phyloP scores from a whole-genome alignment of 1,284 basidiomycete genomes.

The Pisolithus thermaeus region DNA sequence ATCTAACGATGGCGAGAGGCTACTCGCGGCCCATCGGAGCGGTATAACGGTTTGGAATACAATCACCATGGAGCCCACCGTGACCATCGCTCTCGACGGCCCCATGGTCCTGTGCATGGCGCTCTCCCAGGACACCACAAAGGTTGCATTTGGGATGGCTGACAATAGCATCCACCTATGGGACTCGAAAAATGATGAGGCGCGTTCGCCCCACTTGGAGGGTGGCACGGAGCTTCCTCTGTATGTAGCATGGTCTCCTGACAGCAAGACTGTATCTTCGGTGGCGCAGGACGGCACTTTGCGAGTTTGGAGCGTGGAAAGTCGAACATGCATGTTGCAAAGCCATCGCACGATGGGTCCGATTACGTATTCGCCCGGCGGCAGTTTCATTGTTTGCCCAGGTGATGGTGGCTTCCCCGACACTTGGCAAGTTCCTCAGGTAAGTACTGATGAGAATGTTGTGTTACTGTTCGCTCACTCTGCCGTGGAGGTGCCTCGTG shows the following conservation, averaged over 20 bases:
- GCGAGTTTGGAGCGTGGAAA: slow-evolving; percentile 3
- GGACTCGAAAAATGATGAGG: not conserved
- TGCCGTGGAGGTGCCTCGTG: no score
- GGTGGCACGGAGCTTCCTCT: not conserved
- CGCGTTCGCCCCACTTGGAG: not conserved
- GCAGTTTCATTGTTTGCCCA: not conserved
- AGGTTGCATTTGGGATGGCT: not conserved
- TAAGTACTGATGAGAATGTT: not conserved
- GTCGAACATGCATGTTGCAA: not conserved
- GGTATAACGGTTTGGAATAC: not conserved
- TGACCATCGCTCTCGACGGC: not conserved
- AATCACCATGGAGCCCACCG: not conserved
- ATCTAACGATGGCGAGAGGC: not conserved
- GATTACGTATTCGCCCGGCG: slow-evolving; percentile 1
- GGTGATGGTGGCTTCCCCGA: not conserved
- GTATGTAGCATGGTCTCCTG: slow-evolving; percentile 7
- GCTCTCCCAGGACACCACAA: not conserved
- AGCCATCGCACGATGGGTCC: not conserved
- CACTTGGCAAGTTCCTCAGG: not conserved
- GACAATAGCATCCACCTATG: not conserved
- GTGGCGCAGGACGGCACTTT: not conserved
- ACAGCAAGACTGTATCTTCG: slow-evolving; percentile 3
- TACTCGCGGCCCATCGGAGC: not conserved
- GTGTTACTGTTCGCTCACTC: not conserved
- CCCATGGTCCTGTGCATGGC: slow-evolving; percentile 2